Percentiles rank a stretch among this genome's conserved stretches.
These are phyloP conservation scores for Penicillium roqueforti DNA, from an alignment of 495 filamentous ascomycete species.

Conservation along the genomic window DNA sequence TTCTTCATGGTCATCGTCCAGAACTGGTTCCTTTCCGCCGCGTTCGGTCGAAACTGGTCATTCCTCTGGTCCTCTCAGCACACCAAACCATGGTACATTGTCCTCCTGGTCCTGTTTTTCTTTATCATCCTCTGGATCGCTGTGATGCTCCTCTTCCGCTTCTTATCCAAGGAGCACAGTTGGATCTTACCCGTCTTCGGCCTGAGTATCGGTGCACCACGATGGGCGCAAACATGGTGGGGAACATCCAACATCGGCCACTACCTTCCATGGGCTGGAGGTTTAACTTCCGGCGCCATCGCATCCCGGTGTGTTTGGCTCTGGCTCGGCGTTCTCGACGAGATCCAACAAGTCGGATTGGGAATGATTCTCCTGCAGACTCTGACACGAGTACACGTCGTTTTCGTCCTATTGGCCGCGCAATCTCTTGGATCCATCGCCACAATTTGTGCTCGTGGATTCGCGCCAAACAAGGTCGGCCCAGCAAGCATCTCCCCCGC, in stretches of 20 bases:
- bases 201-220: conserved; percentile 57
- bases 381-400: conserved; percentile 55
- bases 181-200: conserved; percentile 68
- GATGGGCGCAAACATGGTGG: conserved; percentile 68
- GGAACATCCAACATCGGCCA: conserved; percentile 51
- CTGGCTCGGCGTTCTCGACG: conserved; percentile 61
- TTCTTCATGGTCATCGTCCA: conserved; percentile 59
- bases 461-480: conserved; percentile 54
- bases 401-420: conserved; percentile 52
- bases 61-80: conserved; percentile 55
- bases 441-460: conserved; percentile 55
- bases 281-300: conserved; percentile 46
- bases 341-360: conserved; percentile 57
- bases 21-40: conserved; percentile 61
- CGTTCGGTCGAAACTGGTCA: conserved; percentile 59
- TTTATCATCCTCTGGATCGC: conserved; percentile 55
- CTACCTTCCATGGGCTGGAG: conserved; percentile 57
- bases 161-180: conserved; percentile 50
- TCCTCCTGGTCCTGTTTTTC: conserved; percentile 53
- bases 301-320: conserved; percentile 57
- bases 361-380: conserved; percentile 65
- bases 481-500: conserved; percentile 59
- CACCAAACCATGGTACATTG: conserved; percentile 50
- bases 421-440: conserved; percentile 54
- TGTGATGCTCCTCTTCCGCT: conserved; percentile 45